Conservation (phyloP, 1,284 basidiomycete genomes). For the Cryptococcus wingfieldii region DNA sequence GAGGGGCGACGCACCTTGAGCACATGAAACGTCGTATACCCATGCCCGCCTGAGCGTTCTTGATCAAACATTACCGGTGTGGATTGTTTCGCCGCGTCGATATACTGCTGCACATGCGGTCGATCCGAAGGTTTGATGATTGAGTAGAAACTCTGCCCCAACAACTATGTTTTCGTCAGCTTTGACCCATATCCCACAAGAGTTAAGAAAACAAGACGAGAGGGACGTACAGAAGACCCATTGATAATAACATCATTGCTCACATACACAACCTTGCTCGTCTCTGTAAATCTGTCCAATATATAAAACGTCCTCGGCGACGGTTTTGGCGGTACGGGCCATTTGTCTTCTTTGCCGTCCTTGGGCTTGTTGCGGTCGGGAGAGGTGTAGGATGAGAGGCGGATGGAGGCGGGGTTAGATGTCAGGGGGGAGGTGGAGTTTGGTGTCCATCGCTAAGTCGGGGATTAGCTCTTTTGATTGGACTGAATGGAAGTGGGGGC, state of each 20-base stretch:
- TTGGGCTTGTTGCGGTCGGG: neutral
- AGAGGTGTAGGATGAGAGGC: constrained; percentile 9
- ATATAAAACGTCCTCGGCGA: constrained; percentile 36
- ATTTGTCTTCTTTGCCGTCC: neutral
- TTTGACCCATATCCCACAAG: neutral
- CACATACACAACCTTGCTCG: constrained; percentile 32
- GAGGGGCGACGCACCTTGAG: constrained; percentile 23
- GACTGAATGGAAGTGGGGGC: neutral
- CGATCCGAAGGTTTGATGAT: constrained; percentile 36
- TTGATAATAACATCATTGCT: constrained; percentile 38
- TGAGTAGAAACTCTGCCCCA: constrained; percentile 33
- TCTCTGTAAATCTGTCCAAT: constrained; percentile 40
- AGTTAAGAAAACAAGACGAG: neutral
- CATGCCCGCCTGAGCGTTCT: constrained; percentile 30
- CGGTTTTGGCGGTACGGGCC: constrained; percentile 11
- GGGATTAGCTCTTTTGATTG: neutral
- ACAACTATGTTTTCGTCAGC: constrained; percentile 15
- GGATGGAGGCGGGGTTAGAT: constrained; percentile 11
- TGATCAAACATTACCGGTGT: constrained; percentile 31
- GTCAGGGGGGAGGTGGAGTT: constrained; percentile 2
- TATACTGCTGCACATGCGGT: constrained; percentile 27
- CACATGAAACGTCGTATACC: constrained; percentile 33
- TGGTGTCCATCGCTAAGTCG: constrained; percentile 11
- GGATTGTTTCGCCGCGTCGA: constrained; percentile 37
- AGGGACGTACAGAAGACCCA: constrained; percentile 20